Evolutionary conservation across 768 basidiomycete species (phyloP).

Genomic region (Mycena venus): DNA sequence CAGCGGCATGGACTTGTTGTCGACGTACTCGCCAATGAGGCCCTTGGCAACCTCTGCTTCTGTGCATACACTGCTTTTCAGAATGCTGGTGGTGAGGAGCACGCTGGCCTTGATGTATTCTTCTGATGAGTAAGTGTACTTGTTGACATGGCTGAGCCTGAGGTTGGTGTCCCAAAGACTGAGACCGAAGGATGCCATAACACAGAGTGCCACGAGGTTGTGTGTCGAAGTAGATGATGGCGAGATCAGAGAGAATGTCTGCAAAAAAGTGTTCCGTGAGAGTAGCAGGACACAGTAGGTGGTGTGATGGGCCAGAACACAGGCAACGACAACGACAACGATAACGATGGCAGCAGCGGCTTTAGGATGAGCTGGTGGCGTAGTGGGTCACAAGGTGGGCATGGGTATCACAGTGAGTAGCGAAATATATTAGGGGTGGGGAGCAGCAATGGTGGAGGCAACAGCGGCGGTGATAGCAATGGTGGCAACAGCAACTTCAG

Average conservation of each 20-base stretch:
- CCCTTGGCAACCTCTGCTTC: slow-evolving; percentile 95
- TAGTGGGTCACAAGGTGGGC: neutral
- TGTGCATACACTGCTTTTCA: slow-evolving; percentile 88
- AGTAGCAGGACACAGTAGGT: neutral
- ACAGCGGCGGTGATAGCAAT: neutral
- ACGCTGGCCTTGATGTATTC: slow-evolving; percentile 99
- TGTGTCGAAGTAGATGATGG: slow-evolving; percentile 99
- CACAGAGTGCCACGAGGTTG: slow-evolving; percentile 95
- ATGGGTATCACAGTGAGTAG: neutral
- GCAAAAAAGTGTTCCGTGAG: slow-evolving; percentile 70
- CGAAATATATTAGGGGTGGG: neutral
- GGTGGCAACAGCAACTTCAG: neutral
- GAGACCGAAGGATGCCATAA: slow-evolving; percentile 94
- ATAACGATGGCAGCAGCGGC: neutral
- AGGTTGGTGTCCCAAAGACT: slow-evolving; percentile 97
- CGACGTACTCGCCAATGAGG: slow-evolving; percentile 89
- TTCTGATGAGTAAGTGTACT: slow-evolving; percentile 95
- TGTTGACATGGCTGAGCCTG: slow-evolving; percentile 94
- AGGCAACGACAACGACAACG: neutral
- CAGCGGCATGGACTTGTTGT: slow-evolving; percentile 86
- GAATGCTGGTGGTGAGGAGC: slow-evolving; percentile 92
- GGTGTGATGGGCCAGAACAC: neutral
- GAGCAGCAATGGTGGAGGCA: neutral
- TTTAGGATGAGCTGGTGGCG: neutral
- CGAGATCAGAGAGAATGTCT: slow-evolving; percentile 96